Base-by-base conservation (phyloP, 768 basidiomycete species). In the Trametes sanguinea region DNA sequence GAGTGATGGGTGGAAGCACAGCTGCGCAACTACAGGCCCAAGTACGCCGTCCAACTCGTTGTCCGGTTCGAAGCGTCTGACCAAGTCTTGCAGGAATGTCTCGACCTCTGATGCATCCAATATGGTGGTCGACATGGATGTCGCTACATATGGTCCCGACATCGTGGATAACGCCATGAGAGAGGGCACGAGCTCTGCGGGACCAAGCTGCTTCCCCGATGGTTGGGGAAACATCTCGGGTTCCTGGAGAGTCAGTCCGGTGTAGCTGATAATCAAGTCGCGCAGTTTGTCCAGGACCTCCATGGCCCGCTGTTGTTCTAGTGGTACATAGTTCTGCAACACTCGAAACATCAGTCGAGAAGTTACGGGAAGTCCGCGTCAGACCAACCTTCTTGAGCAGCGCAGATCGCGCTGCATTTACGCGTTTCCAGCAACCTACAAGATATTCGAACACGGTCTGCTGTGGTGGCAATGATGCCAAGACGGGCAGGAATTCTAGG, bases 181-280 rank as follows among this genome's bases (percentile, higher is more conserved):
- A n/a, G 90, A 83, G 0, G 79, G 80, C n/a, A 94, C 80, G 37
- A 98, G 83, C 71, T 98, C 97, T 16, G 83, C 76, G 1, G 92
- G 78, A 11, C 96, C 96, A 53, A 90, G 75, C 1, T 78, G 77
- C 83, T 61, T 73, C 92, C 94, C 85, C 83, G 75, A 57, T 9
- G 95, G 95, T 67, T 97, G 93, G 51, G 94, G 91, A 67, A 99
- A 98, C 89, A 98, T 95, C 42, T 87, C 87, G 1, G 95, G 92
- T 62, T 95, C 95, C 75, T 95, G 94, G 9, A 99, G 78, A 27
- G 84, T 90, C 51, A 98, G 81, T 5, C 95, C 95, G 10, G 88
- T 85, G 76, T 97, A 97, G 59, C 89, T 93, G 65, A 98, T 85
- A 52, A 98, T 75, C 14, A 97, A 80, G 59, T 89, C 83, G n/a